Evolutionary conservation across 441 rosid species (phyloP), one percentile per base, ranked within the genome.

Genomic region (Cnidoscolus chayamansa): DNA sequence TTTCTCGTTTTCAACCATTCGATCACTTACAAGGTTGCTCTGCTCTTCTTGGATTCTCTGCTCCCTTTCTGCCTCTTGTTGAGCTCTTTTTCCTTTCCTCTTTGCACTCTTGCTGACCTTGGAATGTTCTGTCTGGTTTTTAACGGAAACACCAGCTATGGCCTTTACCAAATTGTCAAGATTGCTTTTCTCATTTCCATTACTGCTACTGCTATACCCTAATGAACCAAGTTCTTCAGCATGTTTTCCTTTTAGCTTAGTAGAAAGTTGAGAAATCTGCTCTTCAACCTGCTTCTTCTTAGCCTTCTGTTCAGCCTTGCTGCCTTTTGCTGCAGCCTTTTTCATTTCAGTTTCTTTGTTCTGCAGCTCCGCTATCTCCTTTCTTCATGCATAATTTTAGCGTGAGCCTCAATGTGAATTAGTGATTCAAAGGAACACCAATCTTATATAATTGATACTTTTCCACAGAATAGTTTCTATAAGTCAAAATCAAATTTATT

Each of bases 281-380:
- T 92, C 97, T 80, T 90, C 97, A 31, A 90, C 94, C 75, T 87
- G 92, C 89, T 92, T 94, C 91, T 90, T 92, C 90, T 94, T 89
- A 10, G 97, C 88, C 77, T 94, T 94, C 83, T 89, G 98, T 75
- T 94, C 97, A 47, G 97, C 96, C 82, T 94, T 94, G 88, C 97
- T 92, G 60, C 98, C 96, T 81, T 87, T 92, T 7, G 97, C 97
- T 48, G 98, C 98, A 0, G 85, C 96, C 79, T 88, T 94, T 73
- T 92, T 94, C 81, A 90, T 76, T 77, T 86, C 93, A 17, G 77
- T 77, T 84, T 94, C 98, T 80, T 88, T 90, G 79, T 88, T 86
- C 79, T 91, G 97, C 76, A 94, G 86, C 72, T 87, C 82, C 17
- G 84, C 76, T 68, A 81, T 84, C 87, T 92, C 98, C 77, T 84